A percentile compares a stretch with the other conserved stretches of the same genome.
Evolutionary conservation across 805 yeast genomes (phyloP).

Genomic region (Zygotorulaspora florentina): DNA sequence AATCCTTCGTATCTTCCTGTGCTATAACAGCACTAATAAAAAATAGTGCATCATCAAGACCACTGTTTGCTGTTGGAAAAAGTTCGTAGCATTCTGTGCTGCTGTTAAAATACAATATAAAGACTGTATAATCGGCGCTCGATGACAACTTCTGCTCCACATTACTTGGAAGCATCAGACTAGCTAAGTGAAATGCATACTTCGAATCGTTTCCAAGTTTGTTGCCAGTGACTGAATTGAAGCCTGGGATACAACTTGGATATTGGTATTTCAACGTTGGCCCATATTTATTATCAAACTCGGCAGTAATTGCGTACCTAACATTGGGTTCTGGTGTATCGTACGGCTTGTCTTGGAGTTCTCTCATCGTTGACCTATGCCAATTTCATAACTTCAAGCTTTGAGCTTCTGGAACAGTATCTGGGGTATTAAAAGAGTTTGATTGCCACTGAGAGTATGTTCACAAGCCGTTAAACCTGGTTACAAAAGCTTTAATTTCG

Average conservation of each 20-base stretch:
- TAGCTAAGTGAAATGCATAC: slow-evolving; percentile 39
- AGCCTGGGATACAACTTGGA: slow-evolving; percentile 44
- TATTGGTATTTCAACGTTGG: slow-evolving; percentile 59
- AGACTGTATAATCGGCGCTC: slow-evolving; percentile 55
- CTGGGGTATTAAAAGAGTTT: no score
- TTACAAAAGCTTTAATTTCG: no score
- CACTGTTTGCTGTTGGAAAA: slow-evolving; percentile 21
- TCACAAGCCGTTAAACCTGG: no score
- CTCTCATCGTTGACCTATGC: background rate
- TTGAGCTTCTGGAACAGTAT: no score
- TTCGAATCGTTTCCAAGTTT: slow-evolving; percentile 4
- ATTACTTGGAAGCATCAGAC: slow-evolving; percentile 59
- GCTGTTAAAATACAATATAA: slow-evolving; percentile 46
- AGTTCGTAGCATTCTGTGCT: slow-evolving; percentile 18
- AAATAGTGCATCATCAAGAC: slow-evolving; percentile 41
- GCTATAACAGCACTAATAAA: slow-evolving; percentile 56
- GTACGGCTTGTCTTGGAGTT: background rate
- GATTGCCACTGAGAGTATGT: no score
- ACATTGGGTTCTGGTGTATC: slow-evolving; percentile 35
- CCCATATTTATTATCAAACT: slow-evolving; percentile 76
- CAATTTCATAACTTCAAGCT: background rate
- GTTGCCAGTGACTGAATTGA: slow-evolving; percentile 29
- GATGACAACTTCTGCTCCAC: slow-evolving; percentile 45
- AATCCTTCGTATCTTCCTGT: slow-evolving; percentile 38
- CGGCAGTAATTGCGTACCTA: slow-evolving; percentile 62